Evolutionary conservation across 306 rosid species (phyloP), one percentile per base, ranked within the genome.

Genomic region (Rosa lucieae): DNA sequence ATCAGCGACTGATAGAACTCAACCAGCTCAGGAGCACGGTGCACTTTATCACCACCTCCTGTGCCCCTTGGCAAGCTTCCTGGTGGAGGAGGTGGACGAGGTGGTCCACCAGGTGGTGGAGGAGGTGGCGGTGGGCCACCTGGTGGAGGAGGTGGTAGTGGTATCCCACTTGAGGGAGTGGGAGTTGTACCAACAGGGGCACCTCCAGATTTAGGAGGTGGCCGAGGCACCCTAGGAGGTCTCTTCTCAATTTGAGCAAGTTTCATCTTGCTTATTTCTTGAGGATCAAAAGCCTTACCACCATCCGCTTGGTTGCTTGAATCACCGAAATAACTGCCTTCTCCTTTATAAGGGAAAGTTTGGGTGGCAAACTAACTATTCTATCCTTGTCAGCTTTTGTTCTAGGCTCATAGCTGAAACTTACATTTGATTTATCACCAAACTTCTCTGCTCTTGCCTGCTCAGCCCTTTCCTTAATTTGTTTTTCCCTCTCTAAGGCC

Each of bases 1-100:
- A 96, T 93, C 87, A 93, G 82, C 76, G 99, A 35, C 86, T 96
- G 99, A 82, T 96, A 96, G 63, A 96, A 96, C 80, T 96, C 99
- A 80, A 96, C 98, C 18, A 89, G 85, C 76, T 91, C 88, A 37
- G 98, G 98, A 72, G 97, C 97, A 58, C 94, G 85, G 77, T 93
- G 95, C 82, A 93, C 95, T 87, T 93, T 91, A 84, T 91, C 98
- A 40, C 89, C 91, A 21, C 83, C 87, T 59, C 81, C 78, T 80
- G 84, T 78, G 21, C 97, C 96, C 82, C 84, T 93, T 46, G 94
- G 78, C 53, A 90, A 86, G 87, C 90, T 89, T 86, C 97, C 90
- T 10, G 98, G 97, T 5, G 91, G 96, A 87, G 98, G 98, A 67
- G 99, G 98, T 23, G 97, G 96, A 65, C 80, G 93, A 73, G 99